Percentiles rank a stretch among this genome's conserved stretches.
phyloP scores from a whole-genome alignment of 352 stramenopile species.

The Phytophthora pisi region DNA sequence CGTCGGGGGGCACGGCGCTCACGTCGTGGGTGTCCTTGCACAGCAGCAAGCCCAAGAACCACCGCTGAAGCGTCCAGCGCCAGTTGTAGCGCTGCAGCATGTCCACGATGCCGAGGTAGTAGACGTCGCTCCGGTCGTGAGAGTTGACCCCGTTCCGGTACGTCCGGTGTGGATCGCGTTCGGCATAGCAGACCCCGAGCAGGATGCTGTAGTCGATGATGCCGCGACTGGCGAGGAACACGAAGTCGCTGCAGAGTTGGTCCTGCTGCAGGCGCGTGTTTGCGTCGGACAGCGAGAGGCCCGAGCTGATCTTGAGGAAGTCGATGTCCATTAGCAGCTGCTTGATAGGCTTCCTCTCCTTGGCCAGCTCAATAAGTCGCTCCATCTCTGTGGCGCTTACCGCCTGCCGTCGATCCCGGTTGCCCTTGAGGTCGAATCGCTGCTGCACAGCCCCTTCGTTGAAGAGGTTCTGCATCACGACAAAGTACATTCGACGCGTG shows the following conservation, averaged over 20 bases:
- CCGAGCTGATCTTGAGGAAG: conserved; percentile 76
- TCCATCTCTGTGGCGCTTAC: conserved; percentile 68
- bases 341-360: conserved; percentile 57
- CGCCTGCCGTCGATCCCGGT: conserved; percentile 74
- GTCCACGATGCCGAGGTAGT: conserved; percentile 81
- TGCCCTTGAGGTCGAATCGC: conserved; percentile 85
- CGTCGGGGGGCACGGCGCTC: conserved; percentile 70
- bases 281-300: conserved; percentile 57
- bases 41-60: conserved; percentile 68
- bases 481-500: conserved; percentile 88
- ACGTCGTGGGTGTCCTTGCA: conserved; percentile 88
- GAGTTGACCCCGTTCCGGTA: conserved; percentile 53
- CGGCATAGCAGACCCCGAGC: conserved; percentile 67
- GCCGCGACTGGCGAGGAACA: conserved; percentile 79
- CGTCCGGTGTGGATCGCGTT: conserved; percentile 27
- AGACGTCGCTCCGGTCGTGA: conserved; percentile 61
- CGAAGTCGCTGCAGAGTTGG: conserved; percentile 80
- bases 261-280: conserved; percentile 54
- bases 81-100: conserved; percentile 89
- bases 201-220: conserved; percentile 90
- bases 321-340: conserved; percentile 90
- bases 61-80: conserved; percentile 84
- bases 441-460: conserved; percentile 80
- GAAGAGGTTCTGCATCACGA: conserved; percentile 90
- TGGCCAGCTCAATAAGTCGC: conserved; percentile 67